phyloP scores from a whole-genome alignment of 1,139 yeast species.

The Debaryomyces sp. region DNA sequence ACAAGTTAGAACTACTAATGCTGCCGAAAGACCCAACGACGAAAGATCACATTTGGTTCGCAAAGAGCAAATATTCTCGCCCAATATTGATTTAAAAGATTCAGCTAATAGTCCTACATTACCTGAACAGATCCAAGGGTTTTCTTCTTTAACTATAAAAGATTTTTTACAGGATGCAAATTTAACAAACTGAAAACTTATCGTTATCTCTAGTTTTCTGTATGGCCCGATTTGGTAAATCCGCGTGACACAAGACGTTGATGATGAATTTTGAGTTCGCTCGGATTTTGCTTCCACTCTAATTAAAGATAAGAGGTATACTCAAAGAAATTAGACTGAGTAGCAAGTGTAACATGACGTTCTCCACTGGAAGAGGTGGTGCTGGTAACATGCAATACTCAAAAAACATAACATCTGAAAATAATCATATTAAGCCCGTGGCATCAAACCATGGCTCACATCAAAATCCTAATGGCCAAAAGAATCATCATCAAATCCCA shows the following conservation, averaged over 20 bases:
- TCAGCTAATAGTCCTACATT: neutral
- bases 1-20: neutral
- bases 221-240: neutral
- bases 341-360: constrained; percentile 12
- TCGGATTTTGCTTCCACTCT: neutral
- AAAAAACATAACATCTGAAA: constrained; percentile 21
- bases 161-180: neutral
- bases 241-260: constrained; percentile 3
- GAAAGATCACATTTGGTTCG: neutral
- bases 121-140: neutral
- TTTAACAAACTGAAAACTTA: neutral
- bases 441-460: constrained; percentile 9
- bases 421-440: constrained; percentile 15
- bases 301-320: neutral
- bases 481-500: constrained; percentile 6
- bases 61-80: neutral
- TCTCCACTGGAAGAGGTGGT: constrained; percentile 44
- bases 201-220: neutral
- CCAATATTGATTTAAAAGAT: neutral
- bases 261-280: constrained; percentile 2
- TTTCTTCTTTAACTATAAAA: neutral
- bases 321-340: neutral
- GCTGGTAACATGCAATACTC: constrained; percentile 38
- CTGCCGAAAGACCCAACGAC: neutral
- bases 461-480: constrained; percentile 5